Conservation (phyloP, 805 yeast species). For the Candida pseudofarinosa region DNA sequence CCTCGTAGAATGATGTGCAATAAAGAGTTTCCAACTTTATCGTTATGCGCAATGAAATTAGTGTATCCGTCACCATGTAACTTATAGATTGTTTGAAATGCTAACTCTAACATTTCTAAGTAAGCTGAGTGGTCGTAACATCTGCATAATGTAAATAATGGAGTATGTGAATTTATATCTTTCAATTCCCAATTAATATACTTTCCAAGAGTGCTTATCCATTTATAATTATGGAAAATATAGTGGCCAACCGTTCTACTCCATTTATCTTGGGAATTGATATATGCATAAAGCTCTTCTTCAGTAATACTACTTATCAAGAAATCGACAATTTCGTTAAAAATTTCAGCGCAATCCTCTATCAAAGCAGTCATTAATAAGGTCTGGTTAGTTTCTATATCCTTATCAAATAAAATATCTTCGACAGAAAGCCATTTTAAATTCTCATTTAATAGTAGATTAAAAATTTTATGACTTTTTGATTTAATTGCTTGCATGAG, state of each 20-base stretch:
- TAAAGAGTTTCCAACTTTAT: slow-evolving; percentile 68
- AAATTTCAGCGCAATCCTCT: slow-evolving; percentile 44
- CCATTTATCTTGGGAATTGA: slow-evolving; percentile 47
- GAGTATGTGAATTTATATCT: slow-evolving; percentile 71
- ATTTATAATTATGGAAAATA: slow-evolving; percentile 50
- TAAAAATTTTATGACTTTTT: slow-evolving; percentile 42
- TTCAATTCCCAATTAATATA: slow-evolving; percentile 64
- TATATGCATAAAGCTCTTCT: slow-evolving; percentile 46
- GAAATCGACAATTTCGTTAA: slow-evolving; percentile 40
- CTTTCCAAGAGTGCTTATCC: slow-evolving; percentile 52
- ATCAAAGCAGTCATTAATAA: slow-evolving; percentile 62
- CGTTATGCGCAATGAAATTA: slow-evolving; percentile 61
- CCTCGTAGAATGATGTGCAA: slow-evolving; percentile 64
- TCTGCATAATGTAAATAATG: slow-evolving; percentile 69
- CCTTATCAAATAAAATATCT: slow-evolving; percentile 62
- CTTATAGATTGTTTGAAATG: slow-evolving; percentile 40
- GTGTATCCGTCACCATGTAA: slow-evolving; percentile 40
- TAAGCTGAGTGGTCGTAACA: slow-evolving; percentile 78
- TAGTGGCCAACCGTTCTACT: slow-evolving; percentile 72
- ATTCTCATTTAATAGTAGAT: slow-evolving; percentile 41
- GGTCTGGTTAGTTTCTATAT: slow-evolving; percentile 47
- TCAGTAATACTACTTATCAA: slow-evolving; percentile 39
- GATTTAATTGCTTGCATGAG: slow-evolving; percentile 58
- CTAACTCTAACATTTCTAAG: slow-evolving; percentile 40
- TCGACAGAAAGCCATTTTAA: slow-evolving; percentile 56